These are phyloP conservation scores for Lindgomyces ingoldianus DNA, from an alignment of 495 filamentous ascomycete species.

Conservation along the genomic window DNA sequence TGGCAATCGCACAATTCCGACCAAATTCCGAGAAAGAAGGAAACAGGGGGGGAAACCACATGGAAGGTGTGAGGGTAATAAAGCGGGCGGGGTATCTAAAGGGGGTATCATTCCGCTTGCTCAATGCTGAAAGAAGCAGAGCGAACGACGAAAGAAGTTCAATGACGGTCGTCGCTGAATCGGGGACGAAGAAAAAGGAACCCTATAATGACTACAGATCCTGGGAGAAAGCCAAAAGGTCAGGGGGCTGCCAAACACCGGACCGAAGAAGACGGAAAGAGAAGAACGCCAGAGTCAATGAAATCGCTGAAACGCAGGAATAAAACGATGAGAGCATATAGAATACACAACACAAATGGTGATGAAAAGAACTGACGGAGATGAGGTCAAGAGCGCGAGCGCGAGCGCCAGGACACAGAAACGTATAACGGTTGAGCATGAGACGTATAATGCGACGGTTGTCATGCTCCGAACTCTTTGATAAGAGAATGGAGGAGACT, in stretches of 20 bases:
- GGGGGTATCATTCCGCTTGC: conserved; percentile 7
- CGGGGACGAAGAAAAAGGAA: not conserved
- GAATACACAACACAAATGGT: not conserved
- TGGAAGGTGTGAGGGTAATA: not conserved
- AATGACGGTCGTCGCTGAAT: conserved; percentile 12
- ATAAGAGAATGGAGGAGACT: conserved; percentile 36
- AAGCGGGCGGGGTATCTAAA: conserved; percentile 31
- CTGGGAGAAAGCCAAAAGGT: not conserved
- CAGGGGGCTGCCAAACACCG: conserved; percentile 12
- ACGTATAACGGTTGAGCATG: conserved; percentile 6
- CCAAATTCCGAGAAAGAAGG: not conserved
- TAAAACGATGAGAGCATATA: conserved; percentile 1
- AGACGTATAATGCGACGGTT: conserved; percentile 3
- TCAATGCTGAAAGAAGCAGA: conserved; percentile 4
- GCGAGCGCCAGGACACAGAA: not conserved
- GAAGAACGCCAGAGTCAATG: not conserved
- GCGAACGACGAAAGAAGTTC: conserved; percentile 6
- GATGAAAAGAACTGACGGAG: not conserved
- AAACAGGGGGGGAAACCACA: not conserved
- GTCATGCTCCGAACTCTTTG: conserved; percentile 36
- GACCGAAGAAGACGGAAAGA: conserved; percentile 2
- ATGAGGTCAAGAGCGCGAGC: not conserved
- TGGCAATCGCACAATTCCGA: not conserved
- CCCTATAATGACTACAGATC: conserved; percentile 9
- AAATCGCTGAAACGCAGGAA: conserved; percentile 31